phyloP scores from a whole-genome alignment of 768 basidiomycete species.

The Hericium alpestre region DNA sequence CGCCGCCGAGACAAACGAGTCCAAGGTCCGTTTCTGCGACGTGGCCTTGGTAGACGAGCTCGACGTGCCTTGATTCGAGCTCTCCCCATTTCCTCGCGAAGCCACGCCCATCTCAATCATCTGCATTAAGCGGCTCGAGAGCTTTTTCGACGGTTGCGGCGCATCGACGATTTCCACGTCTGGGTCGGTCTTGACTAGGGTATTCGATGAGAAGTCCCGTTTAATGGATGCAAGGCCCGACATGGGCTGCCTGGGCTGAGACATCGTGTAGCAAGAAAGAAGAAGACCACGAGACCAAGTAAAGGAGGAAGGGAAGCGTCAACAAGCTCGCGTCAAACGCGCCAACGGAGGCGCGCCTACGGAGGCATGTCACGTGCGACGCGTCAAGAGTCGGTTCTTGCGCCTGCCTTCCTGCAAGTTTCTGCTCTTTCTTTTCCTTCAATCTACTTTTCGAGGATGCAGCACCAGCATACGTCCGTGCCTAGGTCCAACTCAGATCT shows the following conservation, averaged over 20 bases:
- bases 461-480: too few species aligned
- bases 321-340: neutral
- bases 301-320: neutral
- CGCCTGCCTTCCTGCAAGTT: too few species aligned
- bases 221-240: conserved; percentile 54
- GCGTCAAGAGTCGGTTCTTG: neutral
- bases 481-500: too few species aligned
- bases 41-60: neutral
- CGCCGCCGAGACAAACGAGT: neutral
- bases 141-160: conserved; percentile 28
- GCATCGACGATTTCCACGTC: conserved; percentile 28
- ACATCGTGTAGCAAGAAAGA: neutral
- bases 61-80: conserved; percentile 3
- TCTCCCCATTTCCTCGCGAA: conserved; percentile 3
- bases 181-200: conserved; percentile 12
- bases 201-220: conserved; percentile 49
- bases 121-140: conserved; percentile 12
- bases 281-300: neutral
- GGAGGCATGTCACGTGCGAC: neutral
- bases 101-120: conserved; percentile 13
- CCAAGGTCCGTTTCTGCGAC: conserved; percentile 16
- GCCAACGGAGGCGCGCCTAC: neutral
- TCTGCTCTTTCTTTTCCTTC: too few species aligned
- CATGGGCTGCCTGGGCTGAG: conserved; percentile 16
- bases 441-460: too few species aligned